These are phyloP conservation scores for Bifiguratus adelaidae DNA, from an alignment of 192 early-diverging fungal species.

Conservation along the genomic window DNA sequence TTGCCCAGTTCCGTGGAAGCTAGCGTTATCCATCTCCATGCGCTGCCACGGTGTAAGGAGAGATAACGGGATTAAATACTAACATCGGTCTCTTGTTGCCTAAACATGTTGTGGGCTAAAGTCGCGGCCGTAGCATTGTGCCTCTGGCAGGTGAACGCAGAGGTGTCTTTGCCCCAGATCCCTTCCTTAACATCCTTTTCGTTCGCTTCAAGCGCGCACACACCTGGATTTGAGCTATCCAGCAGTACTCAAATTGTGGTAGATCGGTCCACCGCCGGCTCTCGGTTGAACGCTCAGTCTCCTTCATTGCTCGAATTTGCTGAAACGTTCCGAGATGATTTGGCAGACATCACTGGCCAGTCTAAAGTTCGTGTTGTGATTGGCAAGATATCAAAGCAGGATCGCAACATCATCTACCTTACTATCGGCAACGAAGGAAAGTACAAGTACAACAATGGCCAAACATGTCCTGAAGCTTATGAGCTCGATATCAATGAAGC, in stretches of 20 bases:
- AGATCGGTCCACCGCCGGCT: not conserved
- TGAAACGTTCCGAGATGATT: not conserved
- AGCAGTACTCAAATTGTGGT: not conserved
- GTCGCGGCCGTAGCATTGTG: too few species aligned
- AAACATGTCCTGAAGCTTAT: not conserved
- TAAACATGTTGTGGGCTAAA: too few species aligned
- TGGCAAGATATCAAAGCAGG: not conserved
- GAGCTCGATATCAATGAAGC: not conserved
- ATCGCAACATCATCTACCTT: not conserved
- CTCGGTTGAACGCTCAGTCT: not conserved
- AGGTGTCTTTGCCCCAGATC: slow-evolving; percentile 2
- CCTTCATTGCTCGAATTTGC: slow-evolving; percentile 3
- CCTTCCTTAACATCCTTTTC: slow-evolving; percentile 1
- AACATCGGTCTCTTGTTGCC: too few species aligned
- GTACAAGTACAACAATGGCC: slow-evolving; percentile 2
- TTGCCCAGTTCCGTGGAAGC: too few species aligned
- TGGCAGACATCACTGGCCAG: not conserved
- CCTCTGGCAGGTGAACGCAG: too few species aligned
- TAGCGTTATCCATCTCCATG: too few species aligned
- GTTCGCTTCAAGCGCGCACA: not conserved
- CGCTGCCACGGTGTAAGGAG: too few species aligned
- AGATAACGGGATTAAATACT: too few species aligned
- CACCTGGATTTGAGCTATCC: not conserved
- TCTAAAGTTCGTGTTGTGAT: not conserved
- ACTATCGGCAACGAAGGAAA: not conserved